Evolutionary conservation across 768 basidiomycete species (phyloP).

Genomic region (Leccinum ochraceum): DNA sequence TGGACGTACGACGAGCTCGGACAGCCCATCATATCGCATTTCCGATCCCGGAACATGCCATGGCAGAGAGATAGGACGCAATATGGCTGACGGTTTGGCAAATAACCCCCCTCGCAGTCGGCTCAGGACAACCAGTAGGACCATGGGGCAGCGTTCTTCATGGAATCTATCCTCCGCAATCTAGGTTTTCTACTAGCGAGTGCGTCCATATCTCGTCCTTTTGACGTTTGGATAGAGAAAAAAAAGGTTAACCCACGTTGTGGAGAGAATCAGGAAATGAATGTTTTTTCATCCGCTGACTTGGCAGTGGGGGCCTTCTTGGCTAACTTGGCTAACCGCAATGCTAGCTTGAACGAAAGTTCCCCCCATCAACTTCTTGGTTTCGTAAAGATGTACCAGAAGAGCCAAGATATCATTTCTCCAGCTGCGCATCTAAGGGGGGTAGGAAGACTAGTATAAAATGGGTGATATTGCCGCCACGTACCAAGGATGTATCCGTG

Average conservation of each 20-base stretch:
- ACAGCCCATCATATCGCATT: neutral
- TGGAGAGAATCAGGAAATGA: neutral
- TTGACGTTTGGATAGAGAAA: neutral
- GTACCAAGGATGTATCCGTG: constrained; percentile 5
- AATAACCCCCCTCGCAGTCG: neutral
- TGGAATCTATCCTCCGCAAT: neutral
- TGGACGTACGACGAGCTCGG: neutral
- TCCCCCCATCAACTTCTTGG: constrained; percentile 13
- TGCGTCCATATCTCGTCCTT: constrained; percentile 1
- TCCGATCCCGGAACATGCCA: neutral
- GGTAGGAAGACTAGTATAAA: constrained; percentile 5
- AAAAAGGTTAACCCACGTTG: constrained; percentile 32
- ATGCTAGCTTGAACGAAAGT: neutral
- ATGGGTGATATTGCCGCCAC: constrained; percentile 25
- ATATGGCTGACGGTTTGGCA: neutral
- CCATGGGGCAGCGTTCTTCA: neutral
- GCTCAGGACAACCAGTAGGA: neutral
- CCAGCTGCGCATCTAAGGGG: constrained; percentile 8
- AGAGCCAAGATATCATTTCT: constrained; percentile 11
- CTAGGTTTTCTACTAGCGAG: neutral
- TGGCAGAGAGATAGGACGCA: neutral
- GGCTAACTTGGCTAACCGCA: neutral
- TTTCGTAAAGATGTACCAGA: constrained; percentile 14
- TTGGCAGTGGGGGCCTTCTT: constrained; percentile 2
- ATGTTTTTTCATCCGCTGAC: neutral